Evolutionary conservation across 2,329 filamentous ascomycete genomes (phyloP).

Genomic region (Diaporthe capsici): DNA sequence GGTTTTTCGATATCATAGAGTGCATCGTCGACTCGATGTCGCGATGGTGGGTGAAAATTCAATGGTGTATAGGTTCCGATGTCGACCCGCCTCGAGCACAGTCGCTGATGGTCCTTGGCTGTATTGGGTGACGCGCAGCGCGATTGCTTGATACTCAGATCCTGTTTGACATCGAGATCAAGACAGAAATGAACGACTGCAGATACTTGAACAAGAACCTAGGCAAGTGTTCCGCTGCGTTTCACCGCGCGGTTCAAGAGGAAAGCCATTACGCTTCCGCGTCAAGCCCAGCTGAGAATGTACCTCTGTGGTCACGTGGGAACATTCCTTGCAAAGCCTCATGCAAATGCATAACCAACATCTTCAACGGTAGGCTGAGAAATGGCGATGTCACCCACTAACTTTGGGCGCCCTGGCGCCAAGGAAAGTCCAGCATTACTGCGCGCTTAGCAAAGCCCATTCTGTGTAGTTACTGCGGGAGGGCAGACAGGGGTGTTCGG

Average conservation of each 20-base stretch:
- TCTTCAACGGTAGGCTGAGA: neutral
- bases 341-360: neutral
- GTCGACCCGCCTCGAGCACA: neutral
- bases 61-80: neutral
- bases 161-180: neutral
- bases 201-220: neutral
- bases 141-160: neutral
- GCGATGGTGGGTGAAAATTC: neutral
- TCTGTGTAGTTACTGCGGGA: too few species aligned
- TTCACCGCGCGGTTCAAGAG: neutral
- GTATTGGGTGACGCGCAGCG: neutral
- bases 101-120: neutral
- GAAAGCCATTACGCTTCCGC: neutral
- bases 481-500: too few species aligned
- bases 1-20: neutral
- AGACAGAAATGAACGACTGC: neutral
- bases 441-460: neutral
- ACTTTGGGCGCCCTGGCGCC: neutral
- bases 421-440: neutral
- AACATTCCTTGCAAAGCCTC: neutral
- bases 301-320: neutral
- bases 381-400: neutral
- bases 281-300: too few species aligned
- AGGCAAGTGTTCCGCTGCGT: neutral
- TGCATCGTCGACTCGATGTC: slow-evolving; percentile 2